Percentiles rank a stretch among this genome's conserved stretches.
These are phyloP conservation scores for Chlorella sp. DNA, from an alignment of 139 green algal genomes.

Conservation along the genomic window DNA sequence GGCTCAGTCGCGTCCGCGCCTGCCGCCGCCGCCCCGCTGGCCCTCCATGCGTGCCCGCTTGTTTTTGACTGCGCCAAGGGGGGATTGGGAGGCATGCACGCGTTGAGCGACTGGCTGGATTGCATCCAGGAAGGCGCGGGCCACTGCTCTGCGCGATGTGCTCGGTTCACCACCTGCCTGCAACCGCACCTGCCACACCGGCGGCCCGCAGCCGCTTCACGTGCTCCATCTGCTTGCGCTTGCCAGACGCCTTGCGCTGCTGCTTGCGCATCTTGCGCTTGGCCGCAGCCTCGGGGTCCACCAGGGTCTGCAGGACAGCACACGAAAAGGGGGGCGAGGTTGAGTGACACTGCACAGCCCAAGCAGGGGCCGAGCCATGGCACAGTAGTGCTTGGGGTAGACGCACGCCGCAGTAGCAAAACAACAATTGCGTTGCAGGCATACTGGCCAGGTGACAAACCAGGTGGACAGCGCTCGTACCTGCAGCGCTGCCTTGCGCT, in stretches of 20 bases:
- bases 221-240: slow-evolving; percentile 81
- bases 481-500: slow-evolving; percentile 50
- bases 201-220: slow-evolving; percentile 55
- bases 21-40: slow-evolving; percentile 1
- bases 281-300: slow-evolving; percentile 83
- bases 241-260: slow-evolving; percentile 57
- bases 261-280: slow-evolving; percentile 57
- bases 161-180: too few species aligned
- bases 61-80: slow-evolving; percentile 12
- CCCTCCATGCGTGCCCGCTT: background rate
- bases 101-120: too few species aligned
- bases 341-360: too few species aligned
- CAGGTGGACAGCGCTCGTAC: too few species aligned
- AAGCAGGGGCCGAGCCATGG: too few species aligned
- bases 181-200: slow-evolving; percentile 13
- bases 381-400: background rate
- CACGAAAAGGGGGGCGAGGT: too few species aligned
- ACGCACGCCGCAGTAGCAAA: background rate
- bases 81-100: background rate
- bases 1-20: background rate
- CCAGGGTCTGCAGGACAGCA: slow-evolving; percentile 50
- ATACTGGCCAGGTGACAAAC: too few species aligned
- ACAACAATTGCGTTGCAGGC: too few species aligned
- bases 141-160: too few species aligned
- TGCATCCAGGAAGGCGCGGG: too few species aligned